These are phyloP conservation scores for Hypoxylon subgilvum DNA, from an alignment of 495 filamentous ascomycete genomes.

Conservation along the genomic window DNA sequence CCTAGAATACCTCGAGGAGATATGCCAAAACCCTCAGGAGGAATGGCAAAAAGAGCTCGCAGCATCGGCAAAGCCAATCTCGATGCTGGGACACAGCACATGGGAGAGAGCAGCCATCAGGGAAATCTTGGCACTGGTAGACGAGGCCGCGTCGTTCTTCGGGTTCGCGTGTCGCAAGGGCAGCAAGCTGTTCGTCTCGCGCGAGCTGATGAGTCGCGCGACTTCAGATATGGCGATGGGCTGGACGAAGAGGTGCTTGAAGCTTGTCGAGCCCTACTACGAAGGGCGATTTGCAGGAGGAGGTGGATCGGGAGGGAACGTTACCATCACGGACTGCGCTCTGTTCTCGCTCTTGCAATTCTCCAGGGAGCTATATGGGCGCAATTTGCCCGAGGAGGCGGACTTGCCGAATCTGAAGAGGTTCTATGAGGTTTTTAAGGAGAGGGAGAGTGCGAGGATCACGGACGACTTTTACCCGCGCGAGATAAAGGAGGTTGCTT, in stretches of 20 bases:
- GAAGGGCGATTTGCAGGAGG: conserved; percentile 1
- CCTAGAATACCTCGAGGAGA: conserved; percentile 36
- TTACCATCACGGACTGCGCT: conserved; percentile 24
- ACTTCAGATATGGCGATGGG: conserved; percentile 1
- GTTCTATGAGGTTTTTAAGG: conserved; percentile 19
- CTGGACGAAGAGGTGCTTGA: conserved; percentile 7
- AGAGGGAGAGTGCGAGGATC: conserved; percentile 21
- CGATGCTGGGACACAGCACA: conserved; percentile 20
- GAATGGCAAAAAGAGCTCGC: conserved; percentile 20
- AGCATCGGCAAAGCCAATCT: background rate
- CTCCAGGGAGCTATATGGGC: conserved; percentile 4
- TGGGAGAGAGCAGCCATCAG: conserved; percentile 7
- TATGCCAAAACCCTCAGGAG: conserved; percentile 19
- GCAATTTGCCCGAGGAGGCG: background rate
- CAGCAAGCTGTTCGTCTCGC: conserved; percentile 4
- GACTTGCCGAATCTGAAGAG: conserved; percentile 11
- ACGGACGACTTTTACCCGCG: conserved; percentile 3
- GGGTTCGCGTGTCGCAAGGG: conserved; percentile 17
- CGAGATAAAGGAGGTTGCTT: conserved; percentile 1
- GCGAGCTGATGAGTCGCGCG: background rate
- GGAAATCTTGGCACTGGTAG: conserved; percentile 13
- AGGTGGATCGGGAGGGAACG: background rate
- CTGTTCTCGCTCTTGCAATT: conserved; percentile 24
- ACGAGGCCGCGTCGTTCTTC: conserved; percentile 18
- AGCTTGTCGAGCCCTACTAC: conserved; percentile 19